These are phyloP conservation scores for Stachybotrys chartarum DNA, from an alignment of 2,329 filamentous ascomycete species.

Conservation along the genomic window DNA sequence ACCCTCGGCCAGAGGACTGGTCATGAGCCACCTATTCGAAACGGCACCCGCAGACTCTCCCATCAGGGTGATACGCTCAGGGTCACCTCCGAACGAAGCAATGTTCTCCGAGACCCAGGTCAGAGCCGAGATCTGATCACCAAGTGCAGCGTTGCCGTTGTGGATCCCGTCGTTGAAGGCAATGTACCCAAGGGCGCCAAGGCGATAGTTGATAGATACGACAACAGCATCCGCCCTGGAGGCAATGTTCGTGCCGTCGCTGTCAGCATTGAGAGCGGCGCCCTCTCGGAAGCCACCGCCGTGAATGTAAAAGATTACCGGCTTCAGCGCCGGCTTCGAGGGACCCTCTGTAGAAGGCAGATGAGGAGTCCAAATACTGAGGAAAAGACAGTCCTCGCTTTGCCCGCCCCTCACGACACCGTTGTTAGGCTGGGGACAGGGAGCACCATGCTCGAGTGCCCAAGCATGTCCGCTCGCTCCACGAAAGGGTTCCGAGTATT, in stretches of 20 bases:
- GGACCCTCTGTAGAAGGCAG: not conserved
- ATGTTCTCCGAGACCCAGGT: not conserved
- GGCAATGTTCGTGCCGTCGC: not conserved
- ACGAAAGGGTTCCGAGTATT: not conserved
- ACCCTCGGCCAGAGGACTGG: not conserved
- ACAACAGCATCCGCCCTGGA: not conserved
- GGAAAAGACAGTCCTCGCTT: slow-evolving; percentile 1
- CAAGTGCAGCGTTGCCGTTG: not conserved
- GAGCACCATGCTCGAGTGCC: not conserved
- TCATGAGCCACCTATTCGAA: not conserved
- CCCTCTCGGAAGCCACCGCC: not conserved
- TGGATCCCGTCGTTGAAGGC: slow-evolving; percentile 1
- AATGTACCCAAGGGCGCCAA: not conserved
- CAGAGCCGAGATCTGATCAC: not conserved
- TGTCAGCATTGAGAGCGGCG: not conserved
- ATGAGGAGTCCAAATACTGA: slow-evolving; percentile 1
- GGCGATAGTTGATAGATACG: slow-evolving; percentile 1
- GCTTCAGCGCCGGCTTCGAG: not conserved
- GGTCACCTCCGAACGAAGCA: not conserved
- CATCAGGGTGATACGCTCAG: not conserved
- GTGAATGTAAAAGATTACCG: not conserved
- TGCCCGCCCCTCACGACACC: no score
- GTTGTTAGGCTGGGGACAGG: not conserved
- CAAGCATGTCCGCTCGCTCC: not conserved
- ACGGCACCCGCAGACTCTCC: slow-evolving; percentile 1